Evolutionary conservation across 208 protist genomes (phyloP), one percentile per base, ranked within the genome.

Genomic region (Leishmania mexicana): DNA sequence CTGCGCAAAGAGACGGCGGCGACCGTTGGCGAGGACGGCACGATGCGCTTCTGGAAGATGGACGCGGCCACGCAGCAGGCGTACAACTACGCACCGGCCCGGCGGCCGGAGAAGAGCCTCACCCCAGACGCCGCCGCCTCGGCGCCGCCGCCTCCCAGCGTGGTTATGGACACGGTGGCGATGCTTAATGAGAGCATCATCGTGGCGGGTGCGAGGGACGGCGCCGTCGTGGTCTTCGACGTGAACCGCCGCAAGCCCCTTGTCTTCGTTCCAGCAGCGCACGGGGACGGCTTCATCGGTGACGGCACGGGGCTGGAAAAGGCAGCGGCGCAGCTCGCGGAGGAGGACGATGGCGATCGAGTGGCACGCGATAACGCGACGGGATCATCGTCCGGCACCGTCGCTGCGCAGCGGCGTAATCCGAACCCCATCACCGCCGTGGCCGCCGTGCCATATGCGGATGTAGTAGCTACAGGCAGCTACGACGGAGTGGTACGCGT

Each of bases 31-130:
- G 91, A 94, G 31, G 95, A 98, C 78, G 90, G 93, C 60, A 94
- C 92, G 72, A 94, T 97, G 92, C 95, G 95, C 57, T 96, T 94
- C 72, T 98, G 94, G 93, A 96, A 96, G 79, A 84, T 96, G 47
- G 94, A 97, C 58, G 93, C 91, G 17, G 95, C 93, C 10, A 97
- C 95, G 76, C 93, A 96, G 86, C 92, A 96, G 84, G 85, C 78
- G 53, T 96, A 89, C 87, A 74, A 60, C 40, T 95, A 92, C 83
- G 35, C 84, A 1, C 80, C 83, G 31, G 42, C 77, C 28, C 79
- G 76, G 42, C 64, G 72, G 42, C 24, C 71, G 10, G 75, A 80
- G 31, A 38, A 38, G 35, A 74, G 35, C 62, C 51, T 28, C 19
- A 15, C 35, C 54, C 4, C 21, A 24, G 45, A 58, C 49, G 54